A percentile compares a stretch with the other conserved stretches of the same genome.
These are phyloP conservation scores for Platanthera zijinensis DNA, from an alignment of 106 monocot genomes.

Conservation along the genomic window DNA sequence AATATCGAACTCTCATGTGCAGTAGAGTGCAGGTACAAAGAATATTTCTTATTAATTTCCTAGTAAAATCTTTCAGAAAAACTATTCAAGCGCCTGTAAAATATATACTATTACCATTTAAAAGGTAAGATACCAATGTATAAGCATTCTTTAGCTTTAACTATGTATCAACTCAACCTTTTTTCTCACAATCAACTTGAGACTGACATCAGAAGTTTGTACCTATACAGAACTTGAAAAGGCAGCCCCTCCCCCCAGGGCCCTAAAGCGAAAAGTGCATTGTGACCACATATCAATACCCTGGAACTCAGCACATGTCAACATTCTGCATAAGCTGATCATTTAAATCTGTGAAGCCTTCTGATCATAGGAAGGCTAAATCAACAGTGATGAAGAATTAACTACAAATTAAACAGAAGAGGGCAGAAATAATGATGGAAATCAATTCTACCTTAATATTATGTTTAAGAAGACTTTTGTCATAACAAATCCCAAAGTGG, in stretches of 20 bases:
- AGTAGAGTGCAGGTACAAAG: too few relatives aligned
- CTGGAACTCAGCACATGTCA: neutral
- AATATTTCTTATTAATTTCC: too few relatives aligned
- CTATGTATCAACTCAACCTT: neutral
- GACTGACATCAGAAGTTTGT: neutral
- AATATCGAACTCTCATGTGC: too few relatives aligned
- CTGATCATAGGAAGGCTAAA: too few relatives aligned
- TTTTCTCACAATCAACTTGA: neutral
- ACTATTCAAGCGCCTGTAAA: neutral
- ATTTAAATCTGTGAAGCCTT: neutral
- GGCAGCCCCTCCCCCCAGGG: neutral
- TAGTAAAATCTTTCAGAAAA: too few relatives aligned
- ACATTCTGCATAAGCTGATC: neutral
- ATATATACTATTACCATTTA: neutral
- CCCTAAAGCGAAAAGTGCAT: too few relatives aligned
- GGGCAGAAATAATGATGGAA: too few relatives aligned
- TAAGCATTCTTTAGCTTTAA: neutral
- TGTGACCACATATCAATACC: too few relatives aligned
- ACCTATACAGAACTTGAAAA: neutral
- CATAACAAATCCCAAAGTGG: slow-evolving; percentile 31
- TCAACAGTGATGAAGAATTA: too few relatives aligned
- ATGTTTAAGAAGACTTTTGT: too few relatives aligned
- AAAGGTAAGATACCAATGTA: neutral
- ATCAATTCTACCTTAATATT: too few relatives aligned
- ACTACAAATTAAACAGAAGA: too few relatives aligned